Evolutionary conservation across 768 basidiomycete genomes (phyloP).

Genomic region (Suillus subalutaceus): DNA sequence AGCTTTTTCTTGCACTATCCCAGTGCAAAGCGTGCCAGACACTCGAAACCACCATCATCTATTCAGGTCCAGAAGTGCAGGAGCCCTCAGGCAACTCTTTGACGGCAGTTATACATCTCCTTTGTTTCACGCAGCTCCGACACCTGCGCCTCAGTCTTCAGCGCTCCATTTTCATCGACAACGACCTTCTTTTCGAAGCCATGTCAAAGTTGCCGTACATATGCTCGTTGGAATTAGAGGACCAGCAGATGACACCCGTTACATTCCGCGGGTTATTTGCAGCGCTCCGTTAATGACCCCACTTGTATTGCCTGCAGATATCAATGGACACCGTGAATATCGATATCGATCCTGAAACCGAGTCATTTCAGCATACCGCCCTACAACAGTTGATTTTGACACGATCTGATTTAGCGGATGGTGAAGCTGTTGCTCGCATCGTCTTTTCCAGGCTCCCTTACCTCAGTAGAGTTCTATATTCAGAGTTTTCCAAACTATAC

Average conservation of each 20-base stretch:
- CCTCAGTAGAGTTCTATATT: too few relatives aligned
- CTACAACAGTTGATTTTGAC: too few relatives aligned
- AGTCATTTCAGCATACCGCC: too few relatives aligned
- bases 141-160: not conserved
- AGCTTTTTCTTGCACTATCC: not conserved
- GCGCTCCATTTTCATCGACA: not conserved
- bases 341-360: not conserved
- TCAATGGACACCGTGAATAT: not conserved
- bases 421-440: too few relatives aligned
- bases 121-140: not conserved
- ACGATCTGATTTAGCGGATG: too few relatives aligned
- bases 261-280: not conserved
- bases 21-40: not conserved
- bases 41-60: not conserved
- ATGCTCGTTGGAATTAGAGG: not conserved
- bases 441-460: too few relatives aligned
- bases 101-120: too few relatives aligned
- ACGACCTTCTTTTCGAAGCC: not conserved
- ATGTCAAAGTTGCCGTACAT: not conserved
- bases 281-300: not conserved
- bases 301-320: not conserved
- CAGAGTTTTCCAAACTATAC: too few relatives aligned
- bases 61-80: too few relatives aligned
- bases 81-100: too few relatives aligned
- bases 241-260: not conserved